phyloP scores from a whole-genome alignment of 1,284 basidiomycete species.

The Butyriboletus appendiculatus region DNA sequence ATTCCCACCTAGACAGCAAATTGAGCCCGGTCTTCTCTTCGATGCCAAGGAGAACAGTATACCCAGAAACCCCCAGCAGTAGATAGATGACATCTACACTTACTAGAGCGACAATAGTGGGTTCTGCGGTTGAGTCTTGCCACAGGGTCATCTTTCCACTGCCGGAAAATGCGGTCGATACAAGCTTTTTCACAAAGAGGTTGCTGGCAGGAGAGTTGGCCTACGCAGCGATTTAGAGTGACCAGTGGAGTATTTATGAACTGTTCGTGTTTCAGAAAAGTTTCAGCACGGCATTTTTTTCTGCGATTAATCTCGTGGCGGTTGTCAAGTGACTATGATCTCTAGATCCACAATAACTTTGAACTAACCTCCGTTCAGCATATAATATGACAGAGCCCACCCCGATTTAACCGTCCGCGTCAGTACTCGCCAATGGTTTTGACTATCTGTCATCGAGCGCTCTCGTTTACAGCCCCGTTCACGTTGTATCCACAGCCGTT shows the following conservation, averaged over 20 bases:
- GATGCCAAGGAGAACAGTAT: not conserved
- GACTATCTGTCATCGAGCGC: too few species aligned
- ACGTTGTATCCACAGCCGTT: too few species aligned
- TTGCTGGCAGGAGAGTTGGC: not conserved
- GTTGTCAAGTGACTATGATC: not conserved
- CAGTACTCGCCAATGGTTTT: too few species aligned
- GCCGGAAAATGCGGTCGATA: not conserved
- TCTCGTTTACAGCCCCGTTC: too few species aligned
- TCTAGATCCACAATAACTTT: too few species aligned
- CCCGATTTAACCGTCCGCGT: too few species aligned
- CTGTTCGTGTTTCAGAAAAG: conserved; percentile 1
- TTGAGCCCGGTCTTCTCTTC: not conserved
- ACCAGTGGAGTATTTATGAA: not conserved
- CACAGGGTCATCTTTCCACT: not conserved
- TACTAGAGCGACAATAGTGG: not conserved
- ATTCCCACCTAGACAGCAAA: conserved; percentile 24
- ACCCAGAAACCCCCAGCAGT: conserved; percentile 18
- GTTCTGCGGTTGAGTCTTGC: not conserved
- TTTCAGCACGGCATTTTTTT: conserved; percentile 3
- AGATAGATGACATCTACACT: conserved; percentile 2
- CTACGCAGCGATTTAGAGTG: not conserved
- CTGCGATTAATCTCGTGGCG: not conserved
- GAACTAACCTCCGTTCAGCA: too few species aligned
- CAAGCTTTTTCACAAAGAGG: not conserved
- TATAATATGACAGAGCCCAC: too few species aligned